Evolutionary conservation across 139 green algal genomes (phyloP), one percentile per base, ranked within the genome.

Genomic region (Marvania coccoides): DNA sequence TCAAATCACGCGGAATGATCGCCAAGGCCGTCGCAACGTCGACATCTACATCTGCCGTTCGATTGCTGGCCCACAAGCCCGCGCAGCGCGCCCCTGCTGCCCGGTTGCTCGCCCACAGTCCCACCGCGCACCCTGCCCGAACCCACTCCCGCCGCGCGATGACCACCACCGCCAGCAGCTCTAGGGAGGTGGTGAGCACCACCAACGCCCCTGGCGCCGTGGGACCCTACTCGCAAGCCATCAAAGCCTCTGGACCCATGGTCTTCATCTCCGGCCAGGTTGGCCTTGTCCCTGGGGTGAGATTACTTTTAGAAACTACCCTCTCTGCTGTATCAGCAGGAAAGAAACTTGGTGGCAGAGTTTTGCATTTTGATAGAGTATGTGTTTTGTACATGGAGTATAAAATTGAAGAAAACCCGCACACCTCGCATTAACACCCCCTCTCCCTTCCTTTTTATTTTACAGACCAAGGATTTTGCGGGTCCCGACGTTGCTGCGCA

Each of bases 181-280:
- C 34, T 13, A 47, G 66, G 5, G 53, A 82, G 47, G 67, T 88
- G 10, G 70, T 93, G n/a, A 71, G 47, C 55, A 90, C 84, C 5
- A 77, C 85, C 14, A 75, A 92, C 15, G 91, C 94, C 6, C 94
- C 94, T 9, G 87, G 83, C 6, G 91, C 94, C 6, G 74, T 98
- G 10, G 94, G 94, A 3, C 88, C 94, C 0, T 99, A 99, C 74
- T 91, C 79, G 19, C 93, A 97, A 66, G 78, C 80, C 33, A 86
- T 91, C 74, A 90, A 92, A 68, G 81, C 86, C 1, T 87, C 84
- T 26, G 83, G 82, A 70, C n/a, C n/a, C n/a, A 89, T 83, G 14
- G 78, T 98, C 3, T 98, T 89, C 67, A 80, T 96, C 2, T 92
- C 79, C 12, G 93, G 93, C 8, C 87, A 92, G 71, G 83, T 98